These are phyloP conservation scores for Neopestalotiopsis clavispora DNA, from an alignment of 2,329 filamentous ascomycete species.

Conservation along the genomic window DNA sequence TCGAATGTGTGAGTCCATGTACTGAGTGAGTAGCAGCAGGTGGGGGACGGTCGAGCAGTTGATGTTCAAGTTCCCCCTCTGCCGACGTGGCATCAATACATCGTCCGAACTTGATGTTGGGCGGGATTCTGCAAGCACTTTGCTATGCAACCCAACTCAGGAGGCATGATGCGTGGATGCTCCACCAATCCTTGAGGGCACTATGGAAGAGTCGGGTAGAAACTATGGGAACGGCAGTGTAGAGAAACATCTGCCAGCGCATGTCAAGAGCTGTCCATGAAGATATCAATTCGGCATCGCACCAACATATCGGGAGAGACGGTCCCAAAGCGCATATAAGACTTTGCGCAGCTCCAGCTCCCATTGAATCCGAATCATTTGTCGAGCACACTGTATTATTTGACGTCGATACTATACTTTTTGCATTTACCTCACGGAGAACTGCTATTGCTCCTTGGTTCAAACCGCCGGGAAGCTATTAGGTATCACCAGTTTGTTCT, in stretches of 20 bases:
- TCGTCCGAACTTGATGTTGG: conserved; percentile 23
- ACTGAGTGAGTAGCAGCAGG: conserved; percentile 21
- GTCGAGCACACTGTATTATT: neutral
- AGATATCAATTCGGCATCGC: conserved; percentile 11
- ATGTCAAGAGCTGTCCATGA: conserved; percentile 25
- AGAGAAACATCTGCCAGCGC: conserved; percentile 30
- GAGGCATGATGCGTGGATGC: conserved; percentile 36
- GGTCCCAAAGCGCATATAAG: conserved; percentile 31
- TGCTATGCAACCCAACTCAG: conserved; percentile 39
- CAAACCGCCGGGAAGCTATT: neutral
- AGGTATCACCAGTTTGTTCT: neutral
- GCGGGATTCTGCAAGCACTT: conserved; percentile 15
- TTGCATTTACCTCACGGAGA: neutral
- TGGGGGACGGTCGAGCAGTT: conserved; percentile 35
- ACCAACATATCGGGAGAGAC: conserved; percentile 19
- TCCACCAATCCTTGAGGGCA: conserved; percentile 31
- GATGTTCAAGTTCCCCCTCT: conserved; percentile 29
- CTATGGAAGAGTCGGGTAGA: conserved; percentile 30
- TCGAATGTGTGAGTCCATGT: conserved; percentile 24
- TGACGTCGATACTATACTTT: neutral
- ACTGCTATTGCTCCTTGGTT: neutral
- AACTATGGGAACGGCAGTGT: conserved; percentile 32
- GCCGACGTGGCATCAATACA: conserved; percentile 41
- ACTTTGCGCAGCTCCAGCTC: conserved; percentile 22
- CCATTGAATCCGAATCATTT: too few relatives aligned